Evolutionary conservation across 768 basidiomycete species (phyloP).

Genomic region (Calocybe gangraenosa): DNA sequence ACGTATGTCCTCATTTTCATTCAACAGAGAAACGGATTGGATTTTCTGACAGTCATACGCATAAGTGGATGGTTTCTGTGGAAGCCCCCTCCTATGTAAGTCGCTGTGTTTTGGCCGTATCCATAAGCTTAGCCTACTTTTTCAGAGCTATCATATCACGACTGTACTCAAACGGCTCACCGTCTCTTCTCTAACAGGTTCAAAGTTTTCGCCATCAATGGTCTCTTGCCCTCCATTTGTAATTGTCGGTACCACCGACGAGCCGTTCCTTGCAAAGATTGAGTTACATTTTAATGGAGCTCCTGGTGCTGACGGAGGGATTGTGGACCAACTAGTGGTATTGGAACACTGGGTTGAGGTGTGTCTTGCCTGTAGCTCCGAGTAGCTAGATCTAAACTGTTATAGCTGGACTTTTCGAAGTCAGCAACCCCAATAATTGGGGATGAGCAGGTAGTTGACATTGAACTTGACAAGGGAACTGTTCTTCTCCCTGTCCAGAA

Average conservation of each 20-base stretch:
- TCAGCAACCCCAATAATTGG: conserved; percentile 30
- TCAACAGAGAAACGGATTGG: conserved; percentile 25
- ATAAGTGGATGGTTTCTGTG: conserved; percentile 55
- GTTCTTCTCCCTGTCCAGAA: conserved; percentile 29
- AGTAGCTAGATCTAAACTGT: background rate
- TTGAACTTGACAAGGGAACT: conserved; percentile 47
- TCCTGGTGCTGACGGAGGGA: conserved; percentile 15
- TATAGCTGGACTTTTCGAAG: conserved; percentile 39
- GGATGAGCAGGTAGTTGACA: conserved; percentile 49
- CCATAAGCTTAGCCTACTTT: conserved; percentile 7
- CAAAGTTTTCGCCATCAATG: conserved; percentile 12
- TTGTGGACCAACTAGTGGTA: conserved; percentile 29
- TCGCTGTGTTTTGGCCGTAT: background rate
- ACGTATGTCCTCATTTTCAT: background rate
- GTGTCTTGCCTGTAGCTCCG: conserved; percentile 9
- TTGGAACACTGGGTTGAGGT: conserved; percentile 58
- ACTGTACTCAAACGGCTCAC: conserved; percentile 35
- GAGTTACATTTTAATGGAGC: conserved; percentile 40
- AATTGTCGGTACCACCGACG: conserved; percentile 35
- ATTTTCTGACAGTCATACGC: conserved; percentile 27
- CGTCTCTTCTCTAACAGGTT: conserved; percentile 26
- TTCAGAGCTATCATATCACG: conserved; percentile 40
- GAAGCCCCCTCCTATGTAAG: conserved; percentile 50
- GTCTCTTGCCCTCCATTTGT: conserved; percentile 39
- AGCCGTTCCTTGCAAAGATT: conserved; percentile 44